Evolutionary conservation across 495 filamentous ascomycete species (phyloP).

Genomic region (Xanthoparmelia taractica): DNA sequence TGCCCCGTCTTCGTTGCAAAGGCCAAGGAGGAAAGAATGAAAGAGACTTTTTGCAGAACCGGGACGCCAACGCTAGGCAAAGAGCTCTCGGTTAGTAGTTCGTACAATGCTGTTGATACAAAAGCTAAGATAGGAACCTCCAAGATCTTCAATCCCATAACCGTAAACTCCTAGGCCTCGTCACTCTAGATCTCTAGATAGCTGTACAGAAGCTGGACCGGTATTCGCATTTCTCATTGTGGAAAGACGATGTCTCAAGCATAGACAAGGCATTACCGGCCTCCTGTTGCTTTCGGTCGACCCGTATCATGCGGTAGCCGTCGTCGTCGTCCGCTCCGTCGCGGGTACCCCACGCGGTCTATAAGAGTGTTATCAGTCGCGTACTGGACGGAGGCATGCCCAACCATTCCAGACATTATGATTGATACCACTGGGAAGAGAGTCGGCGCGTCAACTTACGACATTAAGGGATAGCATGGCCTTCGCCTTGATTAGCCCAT

Average conservation of each 20-base stretch:
- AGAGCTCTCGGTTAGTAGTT: constrained; percentile 12
- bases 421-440: background rate
- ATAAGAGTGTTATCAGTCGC: constrained; percentile 14
- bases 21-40: background rate
- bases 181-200: background rate
- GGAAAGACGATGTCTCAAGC: background rate
- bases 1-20: background rate
- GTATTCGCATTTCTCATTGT: constrained; percentile 14
- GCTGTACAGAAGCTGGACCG: background rate
- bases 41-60: constrained; percentile 11
- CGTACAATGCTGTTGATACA: constrained; percentile 12
- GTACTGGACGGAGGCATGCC: constrained; percentile 2
- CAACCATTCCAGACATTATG: background rate
- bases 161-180: constrained; percentile 6
- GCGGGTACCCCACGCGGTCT: constrained; percentile 55
- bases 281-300: constrained; percentile 25
- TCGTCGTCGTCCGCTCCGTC: constrained; percentile 52
- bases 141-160: constrained; percentile 1
- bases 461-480: constrained; percentile 62
- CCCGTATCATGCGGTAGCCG: constrained; percentile 44
- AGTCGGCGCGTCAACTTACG: constrained; percentile 40
- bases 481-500: constrained; percentile 70
- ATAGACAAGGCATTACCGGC: constrained; percentile 1
- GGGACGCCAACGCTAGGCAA: constrained; percentile 19
- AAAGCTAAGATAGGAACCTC: background rate